Evolutionary conservation across 116 monocot species (phyloP).

Genomic region (Papilionanthe hybrid): DNA sequence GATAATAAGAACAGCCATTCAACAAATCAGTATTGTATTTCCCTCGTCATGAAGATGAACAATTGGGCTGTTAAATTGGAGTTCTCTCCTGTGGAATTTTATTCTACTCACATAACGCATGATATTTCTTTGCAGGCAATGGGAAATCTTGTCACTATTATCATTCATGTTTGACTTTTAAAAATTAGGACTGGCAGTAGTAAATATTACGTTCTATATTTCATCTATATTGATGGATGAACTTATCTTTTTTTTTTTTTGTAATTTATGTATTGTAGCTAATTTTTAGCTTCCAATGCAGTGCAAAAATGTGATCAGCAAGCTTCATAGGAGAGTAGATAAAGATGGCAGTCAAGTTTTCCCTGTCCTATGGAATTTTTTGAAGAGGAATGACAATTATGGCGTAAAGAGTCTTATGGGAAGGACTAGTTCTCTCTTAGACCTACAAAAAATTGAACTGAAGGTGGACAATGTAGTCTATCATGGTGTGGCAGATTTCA

Average conservation of each 20-base stretch:
- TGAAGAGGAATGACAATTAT: constrained; percentile 38
- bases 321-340: constrained; percentile 39
- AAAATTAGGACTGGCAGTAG: neutral
- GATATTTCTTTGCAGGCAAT: no score
- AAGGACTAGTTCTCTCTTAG: constrained; percentile 10
- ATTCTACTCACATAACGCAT: no score
- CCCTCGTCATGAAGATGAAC: no score
- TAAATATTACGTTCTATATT: neutral
- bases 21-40: no score
- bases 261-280: neutral
- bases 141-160: no score
- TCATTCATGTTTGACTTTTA: neutral
- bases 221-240: neutral
- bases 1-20: no score
- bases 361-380: constrained; percentile 35
- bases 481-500: constrained; percentile 32
- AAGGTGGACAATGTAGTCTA: constrained; percentile 40
- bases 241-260: neutral
- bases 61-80: no score
- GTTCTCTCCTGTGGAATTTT: no score
- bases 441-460: constrained; percentile 44
- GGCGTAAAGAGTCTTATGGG: constrained; percentile 13
- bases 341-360: constrained; percentile 46
- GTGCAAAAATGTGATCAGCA: constrained; percentile 68
- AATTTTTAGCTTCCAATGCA: constrained; percentile 12